Evolutionary conservation across 345 rosid species (phyloP).

Genomic region (Pistacia vera): DNA sequence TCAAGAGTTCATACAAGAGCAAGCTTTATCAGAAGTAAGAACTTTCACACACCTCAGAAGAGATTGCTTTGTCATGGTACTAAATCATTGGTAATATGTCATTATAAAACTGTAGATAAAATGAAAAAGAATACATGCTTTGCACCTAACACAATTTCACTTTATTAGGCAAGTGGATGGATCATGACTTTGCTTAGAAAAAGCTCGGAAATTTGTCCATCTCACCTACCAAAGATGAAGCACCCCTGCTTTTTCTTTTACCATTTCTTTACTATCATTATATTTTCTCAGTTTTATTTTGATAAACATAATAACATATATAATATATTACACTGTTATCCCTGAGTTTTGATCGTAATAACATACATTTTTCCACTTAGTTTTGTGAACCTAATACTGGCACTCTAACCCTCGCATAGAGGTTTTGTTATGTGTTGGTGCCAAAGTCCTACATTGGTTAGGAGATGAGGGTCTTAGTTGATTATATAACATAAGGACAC

Average conservation of each 20-base stretch:
- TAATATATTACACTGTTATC: too few species aligned
- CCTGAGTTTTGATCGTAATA: too few species aligned
- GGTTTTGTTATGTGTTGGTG: too few species aligned
- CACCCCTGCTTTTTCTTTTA: not conserved
- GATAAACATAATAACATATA: too few species aligned
- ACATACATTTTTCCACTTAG: too few species aligned
- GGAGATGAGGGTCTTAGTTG: too few species aligned
- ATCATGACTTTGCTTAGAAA: not conserved
- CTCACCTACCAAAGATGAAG: conserved; percentile 3
- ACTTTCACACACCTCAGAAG: not conserved
- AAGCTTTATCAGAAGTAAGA: not conserved
- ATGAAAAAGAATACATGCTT: not conserved
- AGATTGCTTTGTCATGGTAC: not conserved
- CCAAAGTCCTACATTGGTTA: too few species aligned
- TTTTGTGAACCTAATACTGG: too few species aligned
- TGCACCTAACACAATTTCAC: not conserved
- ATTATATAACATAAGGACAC: too few species aligned
- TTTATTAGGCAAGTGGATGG: not conserved
- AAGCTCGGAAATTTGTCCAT: not conserved
- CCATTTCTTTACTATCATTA: not conserved
- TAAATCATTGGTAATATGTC: not conserved
- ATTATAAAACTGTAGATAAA: not conserved
- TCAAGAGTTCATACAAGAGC: not conserved
- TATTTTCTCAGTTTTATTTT: too few species aligned
- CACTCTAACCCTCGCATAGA: too few species aligned